Evolutionary conservation across 2,329 filamentous ascomycete genomes (phyloP), one percentile per base, ranked within the genome.

Genomic region (Phaeophleospora eucalypticola): DNA sequence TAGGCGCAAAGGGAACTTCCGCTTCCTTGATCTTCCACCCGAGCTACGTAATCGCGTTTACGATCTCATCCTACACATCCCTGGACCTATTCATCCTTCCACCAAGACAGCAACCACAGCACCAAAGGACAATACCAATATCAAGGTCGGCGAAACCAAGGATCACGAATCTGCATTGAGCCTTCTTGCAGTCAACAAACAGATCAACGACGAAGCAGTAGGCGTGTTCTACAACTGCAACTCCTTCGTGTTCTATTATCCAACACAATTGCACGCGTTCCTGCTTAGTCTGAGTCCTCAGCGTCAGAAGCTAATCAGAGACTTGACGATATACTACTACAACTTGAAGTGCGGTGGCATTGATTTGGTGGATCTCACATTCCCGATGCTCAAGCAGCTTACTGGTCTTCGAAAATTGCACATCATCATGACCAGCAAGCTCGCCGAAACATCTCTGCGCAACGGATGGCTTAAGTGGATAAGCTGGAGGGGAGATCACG

Each of bases 1-100:
- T 17, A 37, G 16, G 16, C 36, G 8, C 36, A 37, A 19, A 17
- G 18, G 17, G 4, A 9, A 24, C 3, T 41, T 58, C 53, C 32
- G 40, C 42, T 58, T 61, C 41, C 35, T 59, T 2, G 45, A 56
- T n/a, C 53, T 64, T 1, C 54, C 59, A 3, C 37, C 58, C 7
- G 60, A 64, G 45, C 38, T 64, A 3, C 57, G 62, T 3, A 64
- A 63, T 36, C 38, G 38, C 1, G 51, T 65, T 29, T 64, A 62
- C 48, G 32, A 51, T 3, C 21, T 56, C 4, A n/a, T 56, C 0
- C 43, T 65, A 3, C 9, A 41, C 8, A 41, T 58, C 9, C 20
- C 42, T 6, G 59, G 60, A 4, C 46, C 51, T 2, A 35, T 65
- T 9, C 48, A 55, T 21, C 58, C 49, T 6, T 59, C 59, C 0